Evolutionary conservation across 2,329 filamentous ascomycete genomes (phyloP), one percentile per base, ranked within the genome.

Genomic region (Dendryphion nanum): DNA sequence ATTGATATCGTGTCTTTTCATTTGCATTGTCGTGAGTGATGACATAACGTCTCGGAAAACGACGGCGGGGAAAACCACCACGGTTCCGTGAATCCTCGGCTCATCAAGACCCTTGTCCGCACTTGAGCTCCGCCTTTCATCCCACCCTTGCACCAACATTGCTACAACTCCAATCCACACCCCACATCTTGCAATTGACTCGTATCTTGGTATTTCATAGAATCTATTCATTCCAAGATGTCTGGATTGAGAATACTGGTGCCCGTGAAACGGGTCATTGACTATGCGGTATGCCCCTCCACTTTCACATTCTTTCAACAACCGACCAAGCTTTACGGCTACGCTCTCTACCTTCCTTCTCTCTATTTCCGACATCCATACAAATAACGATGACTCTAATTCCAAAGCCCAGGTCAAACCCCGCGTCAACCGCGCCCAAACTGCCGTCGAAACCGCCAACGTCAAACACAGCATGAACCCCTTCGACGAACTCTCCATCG

Each of bases 381-480:
- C 18, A 8, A 2, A 8, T n/a, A 26, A 26, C 10, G 23, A 8
- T n/a, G n/a, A n/a, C 23, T 26, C 28, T 14, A 30, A 7, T 32
- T 10, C 4, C 26, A 12, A 30, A 7, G 35, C 34, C 24, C 51
- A 84, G 81, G 73, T 84, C 72, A 85, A 84, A 70, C 82, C 82
- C 37, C 79, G 81, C 51, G 80, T 85, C 62, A 85, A 84, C 73
- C 81, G 82, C 54, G 66, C 82, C 49, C 76, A 81, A 70, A 96
- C 91, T 45, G 91, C 82, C 63, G 85, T 98, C 70, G 91, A 96
- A 72, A 95, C 87, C 38, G 78, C 84, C 49, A 87, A 87, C 53
- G 89, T 97, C 61, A 97, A 97, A 73, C 91, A 97, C 78, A 90
- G 85, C 66, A 91, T 98, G 81, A 98, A 97, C 77, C 93, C 93